Conservation (phyloP, 2,329 filamentous ascomycete genomes). For the Aspergillus cejpii region DNA sequence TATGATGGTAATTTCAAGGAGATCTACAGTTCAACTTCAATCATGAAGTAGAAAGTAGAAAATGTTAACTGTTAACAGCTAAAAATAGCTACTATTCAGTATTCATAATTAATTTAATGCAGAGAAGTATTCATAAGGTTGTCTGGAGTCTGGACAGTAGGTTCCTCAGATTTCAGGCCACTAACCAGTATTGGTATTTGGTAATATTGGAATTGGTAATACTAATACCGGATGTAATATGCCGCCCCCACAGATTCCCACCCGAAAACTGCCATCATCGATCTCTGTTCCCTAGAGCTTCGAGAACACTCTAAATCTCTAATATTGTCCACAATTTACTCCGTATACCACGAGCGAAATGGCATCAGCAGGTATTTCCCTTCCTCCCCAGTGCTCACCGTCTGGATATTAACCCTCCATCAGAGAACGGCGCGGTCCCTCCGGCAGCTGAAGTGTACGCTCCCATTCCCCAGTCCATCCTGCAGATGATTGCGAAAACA, state of each 20-base stretch:
- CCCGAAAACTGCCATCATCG: too few species aligned
- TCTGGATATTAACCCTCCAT: conserved; percentile 10
- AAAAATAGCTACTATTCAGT: neutral
- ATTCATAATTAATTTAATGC: neutral
- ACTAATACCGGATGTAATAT: too few species aligned
- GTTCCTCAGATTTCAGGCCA: neutral
- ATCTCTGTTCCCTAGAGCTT: too few species aligned
- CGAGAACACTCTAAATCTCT: too few species aligned
- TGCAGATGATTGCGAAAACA: too few species aligned
- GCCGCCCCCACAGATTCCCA: too few species aligned
- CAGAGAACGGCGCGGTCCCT: conserved; percentile 22
- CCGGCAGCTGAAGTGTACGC: conserved; percentile 33
- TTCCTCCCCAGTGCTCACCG: neutral
- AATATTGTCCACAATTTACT: too few species aligned
- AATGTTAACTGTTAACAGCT: neutral
- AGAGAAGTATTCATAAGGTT: too few species aligned
- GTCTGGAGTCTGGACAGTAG: neutral
- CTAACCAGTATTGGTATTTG: neutral
- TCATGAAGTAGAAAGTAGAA: neutral
- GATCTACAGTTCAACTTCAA: too few species aligned
- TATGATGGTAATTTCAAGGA: too few species aligned
- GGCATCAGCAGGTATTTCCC: conserved; percentile 16
- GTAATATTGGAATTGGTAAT: too few species aligned
- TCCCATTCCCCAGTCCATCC: neutral
- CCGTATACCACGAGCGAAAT: too few species aligned